Evolutionary conservation across 1,139 yeast species (phyloP).

Genomic region (Magnusiomyces tetraspermus): DNA sequence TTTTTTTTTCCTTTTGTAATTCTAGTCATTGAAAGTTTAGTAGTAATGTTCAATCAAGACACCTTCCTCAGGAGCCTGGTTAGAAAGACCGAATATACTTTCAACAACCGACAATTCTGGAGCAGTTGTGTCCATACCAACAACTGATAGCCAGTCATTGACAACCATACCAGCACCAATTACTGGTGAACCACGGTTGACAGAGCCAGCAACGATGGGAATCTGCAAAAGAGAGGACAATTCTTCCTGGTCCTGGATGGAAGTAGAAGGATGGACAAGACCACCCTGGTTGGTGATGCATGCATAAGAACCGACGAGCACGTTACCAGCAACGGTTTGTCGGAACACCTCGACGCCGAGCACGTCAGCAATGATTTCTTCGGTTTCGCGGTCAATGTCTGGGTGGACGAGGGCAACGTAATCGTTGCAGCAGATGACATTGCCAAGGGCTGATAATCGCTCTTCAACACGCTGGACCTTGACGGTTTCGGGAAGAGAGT

Average conservation of each 20-base stretch:
- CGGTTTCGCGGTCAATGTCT: conserved; percentile 97
- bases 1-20: not conserved
- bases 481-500: conserved; percentile 92
- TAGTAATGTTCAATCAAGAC: conserved; percentile 35
- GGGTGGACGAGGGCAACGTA: conserved; percentile 99
- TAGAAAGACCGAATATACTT: conserved; percentile 59
- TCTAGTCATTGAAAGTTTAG: conserved; percentile 16
- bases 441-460: conserved; percentile 91
- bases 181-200: conserved; percentile 93
- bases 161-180: conserved; percentile 99
- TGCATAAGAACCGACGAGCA: conserved; percentile 94
- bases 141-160: conserved; percentile 95
- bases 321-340: conserved; percentile 97
- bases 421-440: conserved; percentile 97
- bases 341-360: conserved; percentile 98
- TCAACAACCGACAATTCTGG: conserved; percentile 96
- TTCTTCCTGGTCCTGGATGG: conserved; percentile 97
- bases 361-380: conserved; percentile 97
- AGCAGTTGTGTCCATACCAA: conserved; percentile 96
- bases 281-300: conserved; percentile 96
- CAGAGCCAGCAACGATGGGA: conserved; percentile 97
- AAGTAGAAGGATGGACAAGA: conserved; percentile 93
- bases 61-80: conserved; percentile 35
- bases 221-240: conserved; percentile 90
- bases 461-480: conserved; percentile 98